Evolutionary conservation across 1,284 basidiomycete genomes (phyloP), one percentile per base, ranked within the genome.

Genomic region (Butyriboletus appendiculatus): DNA sequence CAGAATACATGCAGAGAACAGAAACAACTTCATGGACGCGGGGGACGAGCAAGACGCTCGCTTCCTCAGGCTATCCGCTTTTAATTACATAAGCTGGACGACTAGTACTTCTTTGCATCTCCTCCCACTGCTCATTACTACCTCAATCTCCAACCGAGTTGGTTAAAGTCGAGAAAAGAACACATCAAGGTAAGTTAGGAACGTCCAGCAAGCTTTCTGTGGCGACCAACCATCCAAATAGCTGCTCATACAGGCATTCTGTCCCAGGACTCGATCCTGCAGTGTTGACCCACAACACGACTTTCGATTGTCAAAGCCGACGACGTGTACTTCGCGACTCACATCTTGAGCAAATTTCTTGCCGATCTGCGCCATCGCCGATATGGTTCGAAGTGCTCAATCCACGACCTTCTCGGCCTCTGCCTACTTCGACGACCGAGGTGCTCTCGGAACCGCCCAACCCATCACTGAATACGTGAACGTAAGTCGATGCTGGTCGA

Each of bases 401-500:
- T 73, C 83, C 5, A 79, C 77, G 15, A 89, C 87, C 1, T 88
- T 90, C 69, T 88, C 88, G 1, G 76, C 83, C 33, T 77, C 81
- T 15, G 74, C 85, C 11, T 89, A 88, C 71, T 92, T 92, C 63
- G 81, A 83, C 58, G 87, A 90, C 67, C 78, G 87, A 51, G 88
- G 87, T 3, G 59, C 69, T 12, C 77, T 86, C 64, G 88, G 87
- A 3, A 78, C 77, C 47, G 86, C 88, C 12, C 79, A 86, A 63
- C 86, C 88, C 45, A 87, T 90, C 49, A 84, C 85, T n/a, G 85
- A 90, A 68, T 76, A 80, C 41, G 81, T 89, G 39, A 82, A 88
- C 69, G 87, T 88, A 75, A 66, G 82, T 71, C 43, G n/a, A 51
- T 51, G 26, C 38, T 33, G 44, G 59, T 26, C 38, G 49, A 35